Conservation (phyloP, 2,329 filamentous ascomycete genomes). For the Bipolaris bicolor region DNA sequence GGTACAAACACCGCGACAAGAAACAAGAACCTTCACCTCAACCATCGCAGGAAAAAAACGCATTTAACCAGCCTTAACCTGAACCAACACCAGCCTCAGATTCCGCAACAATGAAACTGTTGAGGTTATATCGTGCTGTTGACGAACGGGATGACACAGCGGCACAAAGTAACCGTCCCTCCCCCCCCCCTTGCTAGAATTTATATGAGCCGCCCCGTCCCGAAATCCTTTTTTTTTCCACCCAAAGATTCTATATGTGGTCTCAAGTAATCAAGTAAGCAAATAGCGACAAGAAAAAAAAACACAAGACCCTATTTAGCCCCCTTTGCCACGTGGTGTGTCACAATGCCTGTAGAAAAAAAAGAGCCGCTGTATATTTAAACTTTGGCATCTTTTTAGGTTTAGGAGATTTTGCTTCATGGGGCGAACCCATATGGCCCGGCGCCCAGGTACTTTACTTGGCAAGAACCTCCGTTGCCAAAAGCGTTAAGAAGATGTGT, state of each 20-base stretch:
- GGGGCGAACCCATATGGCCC: background rate
- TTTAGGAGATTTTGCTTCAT: no score
- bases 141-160: background rate
- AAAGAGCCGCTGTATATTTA: no score
- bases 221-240: background rate
- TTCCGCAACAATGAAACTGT: background rate
- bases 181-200: background rate
- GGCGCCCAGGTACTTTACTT: no score
- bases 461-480: no score
- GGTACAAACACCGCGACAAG: background rate
- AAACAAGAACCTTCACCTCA: background rate
- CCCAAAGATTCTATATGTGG: no score
- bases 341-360: no score
- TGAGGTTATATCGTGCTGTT: background rate
- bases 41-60: background rate
- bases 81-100: background rate
- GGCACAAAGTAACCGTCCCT: background rate
- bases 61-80: background rate
- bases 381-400: no score
- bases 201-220: background rate
- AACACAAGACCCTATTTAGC: no score
- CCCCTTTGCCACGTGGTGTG: no score
- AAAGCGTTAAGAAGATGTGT: no score
- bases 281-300: no score
- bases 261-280: no score